Evolutionary conservation across 2,329 filamentous ascomycete genomes (phyloP), one percentile per base, ranked within the genome.

Genomic region (Neopestalotiopsis clavispora): DNA sequence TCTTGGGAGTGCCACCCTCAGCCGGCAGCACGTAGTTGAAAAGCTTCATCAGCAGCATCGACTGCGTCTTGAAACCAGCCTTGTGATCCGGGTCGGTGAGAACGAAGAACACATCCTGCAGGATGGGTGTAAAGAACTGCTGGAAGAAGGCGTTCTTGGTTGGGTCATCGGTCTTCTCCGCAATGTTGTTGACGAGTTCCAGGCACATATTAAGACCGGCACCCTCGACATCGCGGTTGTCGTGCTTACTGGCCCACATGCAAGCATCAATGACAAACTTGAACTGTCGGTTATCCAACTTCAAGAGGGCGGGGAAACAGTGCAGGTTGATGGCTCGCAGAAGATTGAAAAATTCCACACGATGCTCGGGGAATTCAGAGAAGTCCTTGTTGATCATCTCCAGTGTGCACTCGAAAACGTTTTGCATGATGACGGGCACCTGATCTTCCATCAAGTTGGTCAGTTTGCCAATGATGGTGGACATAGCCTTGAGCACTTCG

Each of bases 301-400:
- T 97, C 73, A 99, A 87, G 28, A 99, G 88, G 1, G 96, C 90
- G 62, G 94, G 94, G 90, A 99, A 99, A 82, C 96, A 99, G 80
- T 97, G 94, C 62, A 98, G 84, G 81, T 99, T 99, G 83, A 99
- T 98, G 14, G 95, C 94, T 74, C 97, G 90, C 49, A 99, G 87
- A 30, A 99, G 89, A 82, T 97, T 98, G 88, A 99, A 99, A 82
- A 99, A 99, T 81, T 98, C 95, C n/a, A 99, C 96, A 69, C 97
- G 92, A 79, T 99, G 96, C 80, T 99, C 96, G 0, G 96, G 96
- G 80, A 97, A 99, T 79, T 99, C 96, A 61, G 97, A 98, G 82
- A 99, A 99, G 82, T 99, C 96, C 84, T 99, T 99, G 89, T 98
- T 99, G 84, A 99, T 99, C 96, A 99, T 99, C 77, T 97, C 94